Percentiles rank a stretch among this genome's conserved stretches.
Conservation (phyloP, 2,329 filamentous ascomycete genomes). For the Exophiala alcalophila region DNA sequence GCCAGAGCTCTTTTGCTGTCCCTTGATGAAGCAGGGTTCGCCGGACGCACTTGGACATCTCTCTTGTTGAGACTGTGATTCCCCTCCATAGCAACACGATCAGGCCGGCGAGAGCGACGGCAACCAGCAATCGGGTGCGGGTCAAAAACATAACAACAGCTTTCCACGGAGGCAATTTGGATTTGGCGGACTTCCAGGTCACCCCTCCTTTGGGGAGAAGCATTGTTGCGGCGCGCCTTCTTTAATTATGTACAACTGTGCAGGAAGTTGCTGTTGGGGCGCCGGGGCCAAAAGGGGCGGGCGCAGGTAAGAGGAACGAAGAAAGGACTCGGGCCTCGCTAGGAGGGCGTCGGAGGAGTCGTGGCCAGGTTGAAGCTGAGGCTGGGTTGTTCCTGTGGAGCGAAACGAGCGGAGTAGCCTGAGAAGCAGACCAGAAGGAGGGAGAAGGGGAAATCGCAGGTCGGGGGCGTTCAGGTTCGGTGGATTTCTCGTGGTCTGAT, state of each 20-base stretch:
- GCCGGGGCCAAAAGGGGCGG: background rate
- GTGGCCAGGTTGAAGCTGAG: slow-evolving; percentile 19
- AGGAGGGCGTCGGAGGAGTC: slow-evolving; percentile 20
- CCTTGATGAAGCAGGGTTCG: slow-evolving; percentile 1
- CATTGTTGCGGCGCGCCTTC: no score
- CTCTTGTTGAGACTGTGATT: slow-evolving; percentile 72
- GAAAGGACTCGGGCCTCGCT: slow-evolving; percentile 22
- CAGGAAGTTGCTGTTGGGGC: no score
- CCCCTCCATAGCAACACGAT: slow-evolving; percentile 85
- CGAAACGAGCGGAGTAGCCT: slow-evolving; percentile 26
- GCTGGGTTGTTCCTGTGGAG: background rate
- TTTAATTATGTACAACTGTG: no score
- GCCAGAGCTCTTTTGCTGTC: background rate
- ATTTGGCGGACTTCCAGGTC: slow-evolving; percentile 86
- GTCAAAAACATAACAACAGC: slow-evolving; percentile 69
- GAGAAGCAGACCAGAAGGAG: no score
- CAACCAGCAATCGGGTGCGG: slow-evolving; percentile 72
- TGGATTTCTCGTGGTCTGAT: no score
- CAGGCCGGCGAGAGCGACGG: slow-evolving; percentile 66
- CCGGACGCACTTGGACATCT: slow-evolving; percentile 76
- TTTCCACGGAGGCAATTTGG: slow-evolving; percentile 72
- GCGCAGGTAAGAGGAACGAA: slow-evolving; percentile 2
- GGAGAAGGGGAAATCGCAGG: slow-evolving; percentile 7
- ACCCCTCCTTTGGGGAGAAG: slow-evolving; percentile 85
- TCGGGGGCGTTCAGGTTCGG: no score